A percentile compares a stretch with the other conserved stretches of the same genome.
phyloP scores from a whole-genome alignment of 306 rosid genomes.

The Quillaja saponaria region DNA sequence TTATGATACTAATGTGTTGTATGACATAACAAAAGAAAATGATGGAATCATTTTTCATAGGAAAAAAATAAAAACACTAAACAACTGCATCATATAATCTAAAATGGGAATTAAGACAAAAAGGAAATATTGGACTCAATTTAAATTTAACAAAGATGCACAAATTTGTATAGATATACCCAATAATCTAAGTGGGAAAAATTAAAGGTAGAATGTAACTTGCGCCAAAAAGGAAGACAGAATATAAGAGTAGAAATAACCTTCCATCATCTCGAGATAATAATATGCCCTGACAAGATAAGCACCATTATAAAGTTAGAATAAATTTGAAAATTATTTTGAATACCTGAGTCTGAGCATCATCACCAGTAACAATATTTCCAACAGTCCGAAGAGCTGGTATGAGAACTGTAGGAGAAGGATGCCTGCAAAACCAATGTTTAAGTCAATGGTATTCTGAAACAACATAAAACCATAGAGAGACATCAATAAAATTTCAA shows the following conservation, averaged over 20 bases:
- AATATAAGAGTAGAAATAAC: too few relatives aligned
- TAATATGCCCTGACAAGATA: too few relatives aligned
- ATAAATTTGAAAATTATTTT: neutral
- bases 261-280: too few relatives aligned
- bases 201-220: too few relatives aligned
- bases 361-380: conserved; percentile 66
- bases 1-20: neutral
- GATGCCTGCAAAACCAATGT: conserved; percentile 52
- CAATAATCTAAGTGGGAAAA: too few relatives aligned
- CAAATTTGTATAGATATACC: too few relatives aligned
- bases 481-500: conserved; percentile 1
- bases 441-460: conserved; percentile 19
- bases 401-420: conserved; percentile 52
- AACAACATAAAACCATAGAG: neutral
- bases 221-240: too few relatives aligned
- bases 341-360: conserved; percentile 64
- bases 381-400: conserved; percentile 70
- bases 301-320: too few relatives aligned
- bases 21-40: too few relatives aligned
- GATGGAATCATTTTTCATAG: neutral
- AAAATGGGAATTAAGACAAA: too few relatives aligned
- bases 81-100: neutral
- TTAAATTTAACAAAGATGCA: too few relatives aligned
- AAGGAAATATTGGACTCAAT: too few relatives aligned
- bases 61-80: neutral